Conservation (phyloP, 2,329 filamentous ascomycete species). For the Sporothrix brasiliensis region DNA sequence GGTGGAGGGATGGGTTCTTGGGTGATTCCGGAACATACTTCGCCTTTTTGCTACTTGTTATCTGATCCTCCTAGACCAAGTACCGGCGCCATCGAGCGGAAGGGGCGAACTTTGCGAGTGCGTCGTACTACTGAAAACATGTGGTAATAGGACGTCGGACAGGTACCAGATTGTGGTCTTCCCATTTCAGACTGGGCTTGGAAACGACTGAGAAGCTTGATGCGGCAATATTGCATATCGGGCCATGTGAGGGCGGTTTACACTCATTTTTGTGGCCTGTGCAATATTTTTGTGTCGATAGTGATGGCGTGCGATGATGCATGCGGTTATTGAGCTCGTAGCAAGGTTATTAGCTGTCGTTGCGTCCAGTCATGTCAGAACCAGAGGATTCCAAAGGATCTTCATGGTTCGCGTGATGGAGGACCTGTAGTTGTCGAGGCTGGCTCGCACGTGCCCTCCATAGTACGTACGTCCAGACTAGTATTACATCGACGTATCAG, state of each 20-base stretch:
- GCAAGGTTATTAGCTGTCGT: neutral
- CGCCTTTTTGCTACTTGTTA: neutral
- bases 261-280: neutral
- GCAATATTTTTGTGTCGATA: neutral
- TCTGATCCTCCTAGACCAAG: constrained; percentile 19
- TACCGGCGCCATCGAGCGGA: constrained; percentile 18
- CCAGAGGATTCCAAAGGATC: neutral
- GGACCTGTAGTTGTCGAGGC: constrained; percentile 16
- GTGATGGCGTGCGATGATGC: neutral
- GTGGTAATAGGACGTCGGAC: no score
- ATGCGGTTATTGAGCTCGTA: neutral
- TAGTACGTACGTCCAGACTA: neutral
- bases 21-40: neutral
- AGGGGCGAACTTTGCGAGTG: neutral
- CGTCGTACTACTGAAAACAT: neutral
- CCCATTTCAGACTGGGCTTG: neutral
- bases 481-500: neutral
- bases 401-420: no score
- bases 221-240: neutral
- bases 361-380: neutral
- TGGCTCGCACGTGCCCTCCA: neutral
- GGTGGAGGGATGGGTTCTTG: constrained; percentile 13
- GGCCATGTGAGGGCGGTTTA: neutral
- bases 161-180: neutral
- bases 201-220: constrained; percentile 3